Percentiles rank a stretch among this genome's conserved stretches.
Evolutionary conservation across 129 eudicot genomes (phyloP).

Genomic region (Calendula officinalis): DNA sequence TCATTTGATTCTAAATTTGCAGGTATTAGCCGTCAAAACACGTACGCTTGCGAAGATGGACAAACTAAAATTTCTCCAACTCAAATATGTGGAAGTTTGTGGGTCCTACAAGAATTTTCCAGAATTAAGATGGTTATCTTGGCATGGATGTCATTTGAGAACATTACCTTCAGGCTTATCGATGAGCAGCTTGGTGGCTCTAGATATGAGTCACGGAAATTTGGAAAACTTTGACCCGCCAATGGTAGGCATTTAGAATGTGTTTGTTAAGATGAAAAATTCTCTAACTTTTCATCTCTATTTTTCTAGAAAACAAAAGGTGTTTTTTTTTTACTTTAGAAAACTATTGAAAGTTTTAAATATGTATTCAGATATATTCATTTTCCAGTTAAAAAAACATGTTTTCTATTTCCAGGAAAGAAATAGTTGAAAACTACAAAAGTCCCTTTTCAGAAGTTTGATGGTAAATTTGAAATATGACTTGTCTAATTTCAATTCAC

Average conservation of each 20-base stretch:
- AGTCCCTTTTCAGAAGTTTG: no score
- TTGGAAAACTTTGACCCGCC: constrained; percentile 17
- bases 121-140: constrained; percentile 1
- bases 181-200: constrained; percentile 23
- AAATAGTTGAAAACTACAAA: no score
- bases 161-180: neutral
- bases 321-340: no score
- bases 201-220: constrained; percentile 26
- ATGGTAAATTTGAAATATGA: no score
- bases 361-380: no score
- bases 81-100: neutral
- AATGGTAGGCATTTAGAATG: neutral
- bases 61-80: constrained; percentile 5
- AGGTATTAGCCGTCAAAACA: neutral
- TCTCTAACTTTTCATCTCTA: constrained; percentile 17
- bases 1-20: neutral
- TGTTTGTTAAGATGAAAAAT: neutral
- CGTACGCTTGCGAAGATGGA: constrained; percentile 1
- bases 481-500: no score
- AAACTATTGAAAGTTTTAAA: no score
- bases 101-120: constrained; percentile 11
- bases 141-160: constrained; percentile 4
- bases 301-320: neutral
- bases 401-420: no score
- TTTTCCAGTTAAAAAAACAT: no score